Percentiles rank a stretch among this genome's conserved stretches.
Evolutionary conservation across 2,329 filamentous ascomycete genomes (phyloP).

Genomic region (Penicillium crustosum): DNA sequence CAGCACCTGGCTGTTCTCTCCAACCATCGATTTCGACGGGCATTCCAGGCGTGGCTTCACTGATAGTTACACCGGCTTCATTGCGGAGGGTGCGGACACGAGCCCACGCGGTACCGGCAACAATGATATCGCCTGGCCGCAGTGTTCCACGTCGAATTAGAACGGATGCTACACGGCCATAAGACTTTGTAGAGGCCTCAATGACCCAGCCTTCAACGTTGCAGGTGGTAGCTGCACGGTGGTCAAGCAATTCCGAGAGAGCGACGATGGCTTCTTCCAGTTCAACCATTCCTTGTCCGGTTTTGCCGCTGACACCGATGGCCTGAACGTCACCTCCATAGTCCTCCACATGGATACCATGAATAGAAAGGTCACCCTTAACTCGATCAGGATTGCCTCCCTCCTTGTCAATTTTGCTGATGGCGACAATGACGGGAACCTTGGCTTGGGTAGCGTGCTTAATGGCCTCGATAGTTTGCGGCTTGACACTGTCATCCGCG

Average conservation of each 20-base stretch:
- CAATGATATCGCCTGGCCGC: slow-evolving; percentile 74
- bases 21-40: slow-evolving; percentile 95
- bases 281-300: slow-evolving; percentile 84
- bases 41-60: slow-evolving; percentile 78
- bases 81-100: slow-evolving; percentile 81
- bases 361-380: slow-evolving; percentile 78
- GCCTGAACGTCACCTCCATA: slow-evolving; percentile 93
- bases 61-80: slow-evolving; percentile 72
- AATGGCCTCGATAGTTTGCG: slow-evolving; percentile 92
- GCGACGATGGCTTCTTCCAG: slow-evolving; percentile 88
- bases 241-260: slow-evolving; percentile 84
- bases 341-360: slow-evolving; percentile 91
- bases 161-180: slow-evolving; percentile 82
- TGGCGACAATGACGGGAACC: slow-evolving; percentile 94
- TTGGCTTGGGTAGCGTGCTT: slow-evolving; percentile 85
- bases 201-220: slow-evolving; percentile 90
- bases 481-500: slow-evolving; percentile 95
- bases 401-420: slow-evolving; percentile 94
- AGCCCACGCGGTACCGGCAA: slow-evolving; percentile 85
- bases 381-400: slow-evolving; percentile 78
- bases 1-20: slow-evolving; percentile 81
- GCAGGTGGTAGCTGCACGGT: slow-evolving; percentile 74
- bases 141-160: slow-evolving; percentile 87
- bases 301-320: slow-evolving; percentile 88
- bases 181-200: slow-evolving; percentile 82